Conservation (phyloP, 2,329 filamentous ascomycete species). For the Periconia digitata region DNA sequence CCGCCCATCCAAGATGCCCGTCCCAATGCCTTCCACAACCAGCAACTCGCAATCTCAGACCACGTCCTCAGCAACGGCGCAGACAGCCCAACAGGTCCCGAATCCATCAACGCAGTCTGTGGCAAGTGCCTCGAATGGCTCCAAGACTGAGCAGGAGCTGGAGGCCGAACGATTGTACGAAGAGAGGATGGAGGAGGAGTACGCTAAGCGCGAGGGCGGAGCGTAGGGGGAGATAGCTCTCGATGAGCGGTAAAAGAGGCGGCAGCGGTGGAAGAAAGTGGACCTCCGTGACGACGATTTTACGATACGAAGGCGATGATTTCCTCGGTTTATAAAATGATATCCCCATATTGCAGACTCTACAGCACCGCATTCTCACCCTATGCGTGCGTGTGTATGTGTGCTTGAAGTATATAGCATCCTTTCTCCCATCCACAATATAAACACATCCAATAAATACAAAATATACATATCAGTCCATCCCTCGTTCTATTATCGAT, state of each 20-base stretch:
- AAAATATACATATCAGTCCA: background rate
- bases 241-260: background rate
- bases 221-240: slow-evolving; percentile 22
- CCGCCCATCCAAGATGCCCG: slow-evolving; percentile 19
- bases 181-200: slow-evolving; percentile 44
- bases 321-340: slow-evolving; percentile 5
- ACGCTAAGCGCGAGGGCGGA: slow-evolving; percentile 43
- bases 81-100: slow-evolving; percentile 25
- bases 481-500: background rate
- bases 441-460: too few species aligned
- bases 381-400: too few species aligned
- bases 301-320: background rate
- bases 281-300: background rate
- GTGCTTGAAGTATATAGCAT: slow-evolving; percentile 4
- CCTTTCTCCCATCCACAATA: background rate
- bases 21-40: slow-evolving; percentile 26
- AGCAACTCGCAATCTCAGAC: slow-evolving; percentile 13
- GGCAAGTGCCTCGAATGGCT: slow-evolving; percentile 23
- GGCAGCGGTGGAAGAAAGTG: too few species aligned
- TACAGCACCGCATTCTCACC: too few species aligned
- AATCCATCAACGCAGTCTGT: slow-evolving; percentile 29
- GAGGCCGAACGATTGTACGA: slow-evolving; percentile 40
- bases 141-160: slow-evolving; percentile 34
- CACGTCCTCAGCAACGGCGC: slow-evolving; percentile 23
- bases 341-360: too few species aligned